phyloP scores from a whole-genome alignment of 73 alveolate genomes.

The Blepharisma stoltei region DNA sequence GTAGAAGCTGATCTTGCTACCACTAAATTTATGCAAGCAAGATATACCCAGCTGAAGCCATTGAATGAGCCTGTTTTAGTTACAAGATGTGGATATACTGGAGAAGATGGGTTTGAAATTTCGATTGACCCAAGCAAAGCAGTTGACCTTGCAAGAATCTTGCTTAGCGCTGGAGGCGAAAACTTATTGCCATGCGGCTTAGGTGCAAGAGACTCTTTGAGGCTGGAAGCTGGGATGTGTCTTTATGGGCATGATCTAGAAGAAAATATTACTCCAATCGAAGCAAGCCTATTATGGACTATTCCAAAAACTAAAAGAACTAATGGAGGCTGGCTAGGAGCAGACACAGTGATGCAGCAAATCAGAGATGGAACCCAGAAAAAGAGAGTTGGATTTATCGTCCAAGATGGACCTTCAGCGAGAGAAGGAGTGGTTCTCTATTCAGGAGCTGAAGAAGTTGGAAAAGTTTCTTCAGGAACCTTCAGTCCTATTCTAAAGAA shows the following conservation, averaged over 20 bases:
- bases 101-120: constrained; percentile 95
- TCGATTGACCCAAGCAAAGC: constrained; percentile 51
- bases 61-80: background rate
- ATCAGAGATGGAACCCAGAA: constrained; percentile 41
- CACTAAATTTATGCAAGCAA: constrained; percentile 53
- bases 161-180: constrained; percentile 33
- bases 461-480: constrained; percentile 44
- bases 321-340: constrained; percentile 64
- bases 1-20: constrained; percentile 48
- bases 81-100: constrained; percentile 91
- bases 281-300: constrained; percentile 83
- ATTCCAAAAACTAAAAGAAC: constrained; percentile 57
- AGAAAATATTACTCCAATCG: constrained; percentile 68
- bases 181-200: constrained; percentile 61
- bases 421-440: constrained; percentile 65
- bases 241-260: constrained; percentile 82
- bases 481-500: constrained; percentile 27
- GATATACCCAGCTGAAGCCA: constrained; percentile 28
- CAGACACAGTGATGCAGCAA: constrained; percentile 48
- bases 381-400: constrained; percentile 60
- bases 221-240: constrained; percentile 95
- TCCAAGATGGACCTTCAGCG: constrained; percentile 57
- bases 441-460: constrained; percentile 56
- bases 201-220: constrained; percentile 93
- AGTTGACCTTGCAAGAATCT: constrained; percentile 56